Percentiles rank a stretch among this genome's conserved stretches.
These are phyloP conservation scores for Verbascum thapsus DNA, from an alignment of 257 asterid species.

Conservation along the genomic window DNA sequence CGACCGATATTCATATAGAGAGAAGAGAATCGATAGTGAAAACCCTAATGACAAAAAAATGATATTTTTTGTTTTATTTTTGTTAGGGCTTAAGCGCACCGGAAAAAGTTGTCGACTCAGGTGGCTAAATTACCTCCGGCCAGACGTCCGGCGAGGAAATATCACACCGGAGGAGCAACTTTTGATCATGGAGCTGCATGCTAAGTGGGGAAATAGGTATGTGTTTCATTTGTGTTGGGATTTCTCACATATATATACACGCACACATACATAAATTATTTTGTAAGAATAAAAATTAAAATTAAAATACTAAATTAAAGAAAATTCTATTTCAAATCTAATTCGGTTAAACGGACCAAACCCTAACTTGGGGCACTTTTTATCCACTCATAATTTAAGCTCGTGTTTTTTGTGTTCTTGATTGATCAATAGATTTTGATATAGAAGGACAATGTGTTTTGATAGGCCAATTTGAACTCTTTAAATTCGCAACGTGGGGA, in stretches of 20 bases:
- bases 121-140: slow-evolving; percentile 95
- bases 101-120: slow-evolving; percentile 95
- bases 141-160: slow-evolving; percentile 92
- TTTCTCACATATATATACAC: background rate
- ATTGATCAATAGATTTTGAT: slow-evolving; percentile 34
- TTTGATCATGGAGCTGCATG: slow-evolving; percentile 92
- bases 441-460: background rate
- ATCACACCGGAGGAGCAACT: slow-evolving; percentile 92
- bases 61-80: too few species aligned
- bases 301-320: background rate
- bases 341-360: too few species aligned
- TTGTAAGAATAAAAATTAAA: background rate
- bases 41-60: too few species aligned
- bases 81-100: slow-evolving; percentile 79
- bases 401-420: slow-evolving; percentile 23
- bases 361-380: background rate
- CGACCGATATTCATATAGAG: too few species aligned
- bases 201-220: slow-evolving; percentile 89
- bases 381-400: slow-evolving; percentile 9
- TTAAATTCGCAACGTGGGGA: slow-evolving; percentile 18
- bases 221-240: background rate
- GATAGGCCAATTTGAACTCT: slow-evolving; percentile 3
- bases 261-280: too few species aligned
- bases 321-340: too few species aligned
- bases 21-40: too few species aligned